These are phyloP conservation scores for Patellifolia procumbens DNA, from an alignment of 179 eudicot species.

Conservation along the genomic window DNA sequence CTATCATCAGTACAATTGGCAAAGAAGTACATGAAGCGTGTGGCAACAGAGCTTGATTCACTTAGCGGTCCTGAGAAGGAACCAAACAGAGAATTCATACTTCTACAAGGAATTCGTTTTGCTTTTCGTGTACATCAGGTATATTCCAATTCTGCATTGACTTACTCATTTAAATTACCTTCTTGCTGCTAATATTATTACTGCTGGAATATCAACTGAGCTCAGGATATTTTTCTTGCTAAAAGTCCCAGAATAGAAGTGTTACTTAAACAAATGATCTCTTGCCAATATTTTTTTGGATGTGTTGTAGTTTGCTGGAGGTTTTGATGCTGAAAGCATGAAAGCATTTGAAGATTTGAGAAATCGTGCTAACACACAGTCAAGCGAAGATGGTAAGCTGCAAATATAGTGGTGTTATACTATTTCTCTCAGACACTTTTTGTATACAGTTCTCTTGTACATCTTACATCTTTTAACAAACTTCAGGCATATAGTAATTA, in stretches of 20 bases:
- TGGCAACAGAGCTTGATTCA: slow-evolving; percentile 83
- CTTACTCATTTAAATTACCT: not conserved
- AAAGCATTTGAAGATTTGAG: slow-evolving; percentile 95
- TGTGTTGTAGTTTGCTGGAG: slow-evolving; percentile 91
- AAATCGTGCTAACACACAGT: slow-evolving; percentile 59
- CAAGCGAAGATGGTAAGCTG: slow-evolving; percentile 48
- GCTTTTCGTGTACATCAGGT: slow-evolving; percentile 99
- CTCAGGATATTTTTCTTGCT: not conserved
- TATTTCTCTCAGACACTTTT: slow-evolving; percentile 1
- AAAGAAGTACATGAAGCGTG: slow-evolving; percentile 91
- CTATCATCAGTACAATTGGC: slow-evolving; percentile 93
- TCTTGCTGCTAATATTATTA: not conserved
- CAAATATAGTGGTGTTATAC: slow-evolving; percentile 33
- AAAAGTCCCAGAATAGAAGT: not conserved
- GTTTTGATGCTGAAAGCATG: slow-evolving; percentile 99
- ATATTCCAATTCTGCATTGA: slow-evolving; percentile 16
- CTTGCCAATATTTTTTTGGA: not conserved
- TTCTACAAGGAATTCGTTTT: slow-evolving; percentile 95
- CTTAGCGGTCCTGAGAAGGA: slow-evolving; percentile 84
- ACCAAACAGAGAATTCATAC: slow-evolving; percentile 91
- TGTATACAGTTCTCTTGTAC: slow-evolving; percentile 30
- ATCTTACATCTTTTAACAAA: slow-evolving; percentile 28
- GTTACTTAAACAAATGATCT: not conserved
- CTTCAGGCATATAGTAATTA: slow-evolving; percentile 22
- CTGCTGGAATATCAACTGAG: not conserved